Evolutionary conservation across 2,329 filamentous ascomycete genomes (phyloP).

Genomic region (Rosellinia necatrix): DNA sequence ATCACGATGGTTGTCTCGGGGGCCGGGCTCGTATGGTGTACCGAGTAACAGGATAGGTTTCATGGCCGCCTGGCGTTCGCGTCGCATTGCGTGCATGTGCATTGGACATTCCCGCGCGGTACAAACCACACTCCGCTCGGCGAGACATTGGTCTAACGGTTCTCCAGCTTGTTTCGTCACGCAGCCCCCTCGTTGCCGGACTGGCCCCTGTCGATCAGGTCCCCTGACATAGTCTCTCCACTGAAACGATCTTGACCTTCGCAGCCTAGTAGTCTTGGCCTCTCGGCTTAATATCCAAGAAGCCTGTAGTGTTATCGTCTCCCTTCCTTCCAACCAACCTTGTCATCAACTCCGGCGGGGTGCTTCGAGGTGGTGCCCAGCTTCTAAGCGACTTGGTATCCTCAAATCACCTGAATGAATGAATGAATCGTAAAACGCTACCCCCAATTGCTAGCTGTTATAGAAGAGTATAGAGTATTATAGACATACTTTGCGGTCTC

Average conservation of each 20-base stretch:
- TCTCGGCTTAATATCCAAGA: slow-evolving; percentile 23
- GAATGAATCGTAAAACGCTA: too few relatives aligned
- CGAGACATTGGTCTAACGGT: slow-evolving; percentile 23
- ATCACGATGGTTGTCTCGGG: slow-evolving; percentile 21
- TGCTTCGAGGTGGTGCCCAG: too few relatives aligned
- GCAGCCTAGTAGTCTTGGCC: slow-evolving; percentile 3
- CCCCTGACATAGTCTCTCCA: slow-evolving; percentile 19
- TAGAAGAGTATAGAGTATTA: not conserved
- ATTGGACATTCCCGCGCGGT: slow-evolving; percentile 17
- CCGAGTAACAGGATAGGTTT: slow-evolving; percentile 21
- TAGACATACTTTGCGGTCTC: not conserved
- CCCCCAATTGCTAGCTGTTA: too few relatives aligned
- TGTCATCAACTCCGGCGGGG: too few relatives aligned
- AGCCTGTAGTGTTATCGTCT: too few relatives aligned
- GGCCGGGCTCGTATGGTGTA: slow-evolving; percentile 11
- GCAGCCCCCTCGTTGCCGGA: slow-evolving; percentile 20
- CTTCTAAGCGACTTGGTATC: too few relatives aligned
- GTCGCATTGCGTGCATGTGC: slow-evolving; percentile 24
- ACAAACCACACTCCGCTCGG: slow-evolving; percentile 10
- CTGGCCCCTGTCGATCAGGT: slow-evolving; percentile 22
- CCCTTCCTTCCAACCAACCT: too few relatives aligned
- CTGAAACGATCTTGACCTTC: slow-evolving; percentile 3
- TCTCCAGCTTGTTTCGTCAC: slow-evolving; percentile 20
- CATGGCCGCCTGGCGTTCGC: slow-evolving; percentile 13
- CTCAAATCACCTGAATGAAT: too few relatives aligned